Evolutionary conservation across 768 basidiomycete genomes (phyloP).

Genomic region (Cyclocybe cylindracea): DNA sequence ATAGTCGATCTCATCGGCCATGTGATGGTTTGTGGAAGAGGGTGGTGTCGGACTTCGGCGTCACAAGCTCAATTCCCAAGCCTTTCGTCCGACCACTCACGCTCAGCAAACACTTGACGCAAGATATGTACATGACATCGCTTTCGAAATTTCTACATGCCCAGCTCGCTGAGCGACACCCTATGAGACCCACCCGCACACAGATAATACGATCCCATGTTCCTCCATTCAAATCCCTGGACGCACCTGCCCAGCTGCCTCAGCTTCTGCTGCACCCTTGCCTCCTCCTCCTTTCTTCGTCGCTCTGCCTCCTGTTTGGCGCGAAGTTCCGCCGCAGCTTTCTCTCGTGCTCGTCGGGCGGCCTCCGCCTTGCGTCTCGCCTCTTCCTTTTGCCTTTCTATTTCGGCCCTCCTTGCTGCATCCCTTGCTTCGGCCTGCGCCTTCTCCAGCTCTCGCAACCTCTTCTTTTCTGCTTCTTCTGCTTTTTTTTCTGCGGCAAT

Average conservation of each 20-base stretch:
- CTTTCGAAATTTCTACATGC: constrained; percentile 3
- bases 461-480: constrained; percentile 19
- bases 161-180: constrained; percentile 18
- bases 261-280: constrained; percentile 40
- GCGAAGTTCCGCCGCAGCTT: constrained; percentile 11
- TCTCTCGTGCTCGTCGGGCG: constrained; percentile 16
- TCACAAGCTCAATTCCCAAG: background rate
- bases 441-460: constrained; percentile 19
- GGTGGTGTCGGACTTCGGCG: background rate
- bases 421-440: constrained; percentile 25
- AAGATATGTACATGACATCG: too few relatives aligned
- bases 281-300: constrained; percentile 36
- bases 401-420: constrained; percentile 25
- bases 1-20: constrained; percentile 50
- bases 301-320: constrained; percentile 22
- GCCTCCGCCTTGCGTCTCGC: constrained; percentile 21
- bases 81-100: background rate
- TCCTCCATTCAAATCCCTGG: constrained; percentile 2
- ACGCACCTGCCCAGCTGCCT: constrained; percentile 49
- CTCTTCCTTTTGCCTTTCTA: constrained; percentile 29
- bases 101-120: too few relatives aligned
- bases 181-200: constrained; percentile 27
- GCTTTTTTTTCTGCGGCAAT: too few relatives aligned
- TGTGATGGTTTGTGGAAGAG: constrained; percentile 12
- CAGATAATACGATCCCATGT: too few relatives aligned